These are phyloP conservation scores for Poronia punctata DNA, from an alignment of 495 filamentous ascomycete species.

Conservation along the genomic window DNA sequence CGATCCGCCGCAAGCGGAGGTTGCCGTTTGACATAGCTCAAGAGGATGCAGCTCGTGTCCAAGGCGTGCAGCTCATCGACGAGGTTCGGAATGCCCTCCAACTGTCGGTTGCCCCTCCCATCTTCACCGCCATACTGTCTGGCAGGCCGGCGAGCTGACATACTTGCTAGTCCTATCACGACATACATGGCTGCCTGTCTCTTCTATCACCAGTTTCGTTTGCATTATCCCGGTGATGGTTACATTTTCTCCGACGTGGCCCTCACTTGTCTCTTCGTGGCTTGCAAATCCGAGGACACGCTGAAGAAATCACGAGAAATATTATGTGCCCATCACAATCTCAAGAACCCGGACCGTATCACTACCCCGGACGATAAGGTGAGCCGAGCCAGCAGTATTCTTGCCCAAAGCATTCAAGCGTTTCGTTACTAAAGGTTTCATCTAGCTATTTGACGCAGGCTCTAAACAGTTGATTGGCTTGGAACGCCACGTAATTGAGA, in stretches of 20 bases:
- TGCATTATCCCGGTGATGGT: conserved; percentile 66
- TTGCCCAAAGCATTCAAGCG: not conserved
- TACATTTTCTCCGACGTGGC: conserved; percentile 71
- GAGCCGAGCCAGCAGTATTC: conserved; percentile 19
- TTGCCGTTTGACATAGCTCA: conserved; percentile 7
- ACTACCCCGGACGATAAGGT: conserved; percentile 79
- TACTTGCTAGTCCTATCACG: conserved; percentile 55
- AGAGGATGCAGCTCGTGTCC: conserved; percentile 65
- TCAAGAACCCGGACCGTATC: conserved; percentile 67
- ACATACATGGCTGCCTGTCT: conserved; percentile 78
- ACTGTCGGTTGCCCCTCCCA: conserved; percentile 46
- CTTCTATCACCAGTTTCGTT: conserved; percentile 84
- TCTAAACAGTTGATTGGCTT: conserved; percentile 76
- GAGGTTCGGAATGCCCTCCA: conserved; percentile 63
- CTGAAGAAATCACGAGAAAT: conserved; percentile 95
- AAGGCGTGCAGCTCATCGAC: conserved; percentile 77
- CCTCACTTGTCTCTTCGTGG: conserved; percentile 78
- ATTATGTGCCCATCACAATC: conserved; percentile 80
- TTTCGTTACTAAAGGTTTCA: conserved; percentile 10
- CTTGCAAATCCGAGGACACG: conserved; percentile 96
- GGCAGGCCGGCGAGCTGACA: not conserved
- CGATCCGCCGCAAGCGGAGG: conserved; percentile 11
- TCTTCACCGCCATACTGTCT: not conserved
- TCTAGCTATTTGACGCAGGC: conserved; percentile 67
- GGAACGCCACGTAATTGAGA: conserved; percentile 90